These are phyloP conservation scores for Candida endomychidarum DNA, from an alignment of 805 yeast species.

Conservation along the genomic window DNA sequence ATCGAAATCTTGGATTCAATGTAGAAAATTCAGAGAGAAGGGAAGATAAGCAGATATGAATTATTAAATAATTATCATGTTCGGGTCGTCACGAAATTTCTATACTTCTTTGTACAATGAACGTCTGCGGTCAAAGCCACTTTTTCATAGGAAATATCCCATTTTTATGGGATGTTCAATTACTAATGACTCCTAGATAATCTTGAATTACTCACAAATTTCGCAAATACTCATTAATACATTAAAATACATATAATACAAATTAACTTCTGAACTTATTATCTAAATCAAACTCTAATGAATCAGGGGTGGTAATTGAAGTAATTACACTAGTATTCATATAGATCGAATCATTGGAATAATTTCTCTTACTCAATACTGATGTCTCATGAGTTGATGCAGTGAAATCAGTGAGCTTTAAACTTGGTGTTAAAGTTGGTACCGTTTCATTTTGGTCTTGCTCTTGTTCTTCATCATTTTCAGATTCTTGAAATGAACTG, in stretches of 20 bases:
- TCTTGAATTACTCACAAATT: no score
- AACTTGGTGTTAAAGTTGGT: neutral
- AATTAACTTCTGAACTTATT: neutral
- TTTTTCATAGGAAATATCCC: no score
- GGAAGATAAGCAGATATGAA: no score
- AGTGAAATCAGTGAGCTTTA: slow-evolving; percentile 10
- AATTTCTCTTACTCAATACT: slow-evolving; percentile 19
- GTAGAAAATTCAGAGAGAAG: no score
- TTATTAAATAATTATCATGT: no score
- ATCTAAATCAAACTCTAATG: slow-evolving; percentile 14
- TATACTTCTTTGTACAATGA: no score
- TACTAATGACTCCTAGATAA: no score
- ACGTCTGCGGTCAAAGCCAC: no score
- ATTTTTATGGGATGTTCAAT: no score
- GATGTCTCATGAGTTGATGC: slow-evolving; percentile 22
- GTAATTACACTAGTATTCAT: slow-evolving; percentile 12
- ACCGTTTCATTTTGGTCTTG: neutral
- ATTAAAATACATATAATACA: neutral
- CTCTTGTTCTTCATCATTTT: neutral
- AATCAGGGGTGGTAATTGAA: slow-evolving; percentile 19
- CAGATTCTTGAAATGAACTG: neutral
- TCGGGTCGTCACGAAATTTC: no score
- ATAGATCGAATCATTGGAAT: slow-evolving; percentile 12
- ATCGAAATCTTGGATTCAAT: no score
- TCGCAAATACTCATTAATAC: no score